Evolutionary conservation across 164 flowering plant genomes (phyloP), one percentile per base, ranked within the genome.

Genomic region (Vitis rotundifolia): DNA sequence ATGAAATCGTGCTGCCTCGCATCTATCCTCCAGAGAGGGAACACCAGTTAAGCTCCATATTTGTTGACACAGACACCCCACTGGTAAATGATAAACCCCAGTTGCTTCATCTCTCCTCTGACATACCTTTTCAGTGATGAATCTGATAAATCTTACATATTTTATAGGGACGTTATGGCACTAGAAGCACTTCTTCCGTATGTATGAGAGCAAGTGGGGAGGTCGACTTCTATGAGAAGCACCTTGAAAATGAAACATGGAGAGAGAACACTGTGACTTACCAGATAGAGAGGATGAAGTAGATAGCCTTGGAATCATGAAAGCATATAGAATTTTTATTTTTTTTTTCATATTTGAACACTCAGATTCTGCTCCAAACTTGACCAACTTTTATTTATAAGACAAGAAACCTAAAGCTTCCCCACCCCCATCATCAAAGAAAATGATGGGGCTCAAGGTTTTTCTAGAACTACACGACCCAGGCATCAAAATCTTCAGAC

Each of bases 111-210:
- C 1, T 54, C 44, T 37, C 22, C 4, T n/a, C n/a, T 44, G 18
- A 51, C 8, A 15, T 9, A 5, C 49, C 19, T 0, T 19, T 16
- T 63, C 12, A 13, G 49, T 13, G 15, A 19, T 51, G 54, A 11
- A 14, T 15, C 3, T 50, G 19, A 53, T 0, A 28, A 13, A 0
- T 10, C 49, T 9, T 55, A 16, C 15, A 12, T 15, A 9, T 14
- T 31, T 2, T 49, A 18, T 58, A 87, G 91, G 93, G 91, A 58
- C 80, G 80, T 7, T 87, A 89, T 80, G 91, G 93, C 31, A 87
- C 93, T 9, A 80, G 87, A 78, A 87, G 89, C 80, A 84, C 72
- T 4, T 80, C 88, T 11, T 87, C 75, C 0, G 18, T 89, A 64
- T 63, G 68, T 8, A 75, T 82, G 52, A 80, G 67, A 26, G 16